Evolutionary conservation across 495 filamentous ascomycete genomes (phyloP).

Genomic region (Glonium stellatum): DNA sequence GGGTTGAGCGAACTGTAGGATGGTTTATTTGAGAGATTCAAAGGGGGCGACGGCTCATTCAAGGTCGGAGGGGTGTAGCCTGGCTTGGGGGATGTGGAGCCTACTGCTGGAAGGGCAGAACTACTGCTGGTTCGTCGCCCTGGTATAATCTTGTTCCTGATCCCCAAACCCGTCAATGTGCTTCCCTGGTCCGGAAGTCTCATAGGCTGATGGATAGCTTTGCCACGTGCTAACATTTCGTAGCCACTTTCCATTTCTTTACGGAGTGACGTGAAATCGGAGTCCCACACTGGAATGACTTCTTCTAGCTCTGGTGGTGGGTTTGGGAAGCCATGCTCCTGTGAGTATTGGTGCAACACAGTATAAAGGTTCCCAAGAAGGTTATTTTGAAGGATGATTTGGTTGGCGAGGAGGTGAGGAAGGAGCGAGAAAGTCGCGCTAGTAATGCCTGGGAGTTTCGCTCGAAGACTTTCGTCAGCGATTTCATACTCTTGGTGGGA

Average conservation of each 20-base stretch:
- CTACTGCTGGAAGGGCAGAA: conserved; percentile 1
- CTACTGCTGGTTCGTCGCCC: conserved; percentile 7
- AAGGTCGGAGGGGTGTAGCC: conserved; percentile 9
- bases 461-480: conserved; percentile 74
- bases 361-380: conserved; percentile 84
- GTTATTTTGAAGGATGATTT: conserved; percentile 76
- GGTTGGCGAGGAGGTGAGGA: conserved; percentile 64
- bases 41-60: conserved; percentile 17
- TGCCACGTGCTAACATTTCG: conserved; percentile 61
- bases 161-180: conserved; percentile 31
- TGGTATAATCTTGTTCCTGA: conserved; percentile 34
- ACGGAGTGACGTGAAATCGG: conserved; percentile 56
- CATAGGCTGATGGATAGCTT: conserved; percentile 61
- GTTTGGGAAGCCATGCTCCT: conserved; percentile 62
- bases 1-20: conserved; percentile 17
- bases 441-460: conserved; percentile 69
- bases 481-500: conserved; percentile 71
- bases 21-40: conserved; percentile 16
- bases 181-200: conserved; percentile 37
- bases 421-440: conserved; percentile 68
- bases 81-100: conserved; percentile 9
- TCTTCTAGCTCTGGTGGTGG: conserved; percentile 67
- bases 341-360: conserved; percentile 67
- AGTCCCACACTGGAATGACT: conserved; percentile 64
- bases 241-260: conserved; percentile 65